A percentile compares a stretch with the other conserved stretches of the same genome.
phyloP scores from a whole-genome alignment of 176 grass and related monocot species.

The Tuctoria greenei region DNA sequence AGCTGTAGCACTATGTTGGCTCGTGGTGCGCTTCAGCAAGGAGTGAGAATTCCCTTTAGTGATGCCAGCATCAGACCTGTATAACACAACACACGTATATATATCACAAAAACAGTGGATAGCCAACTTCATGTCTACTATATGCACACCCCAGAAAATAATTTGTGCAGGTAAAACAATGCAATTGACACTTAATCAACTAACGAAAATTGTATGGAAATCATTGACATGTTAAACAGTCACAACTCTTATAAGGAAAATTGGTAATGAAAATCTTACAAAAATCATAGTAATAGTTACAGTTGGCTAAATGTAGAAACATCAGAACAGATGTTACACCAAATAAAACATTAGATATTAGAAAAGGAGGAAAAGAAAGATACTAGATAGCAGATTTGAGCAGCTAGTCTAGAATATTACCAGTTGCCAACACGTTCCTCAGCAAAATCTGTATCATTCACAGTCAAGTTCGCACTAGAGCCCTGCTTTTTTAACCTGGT shows the following conservation, averaged over 20 bases:
- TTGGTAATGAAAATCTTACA: neutral
- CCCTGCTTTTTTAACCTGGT: constrained; percentile 47
- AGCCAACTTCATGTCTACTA: neutral
- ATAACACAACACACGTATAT: constrained; percentile 15
- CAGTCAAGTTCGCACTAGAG: constrained; percentile 40
- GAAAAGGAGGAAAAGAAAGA: neutral
- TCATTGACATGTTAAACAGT: neutral
- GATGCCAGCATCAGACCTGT: constrained; percentile 48
- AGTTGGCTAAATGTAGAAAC: neutral
- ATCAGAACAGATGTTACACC: constrained; percentile 2
- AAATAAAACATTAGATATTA: constrained; percentile 19
- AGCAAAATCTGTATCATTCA: constrained; percentile 43
- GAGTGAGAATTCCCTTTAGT: constrained; percentile 46
- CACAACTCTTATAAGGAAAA: constrained; percentile 3
- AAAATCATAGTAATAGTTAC: neutral
- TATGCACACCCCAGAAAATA: neutral
- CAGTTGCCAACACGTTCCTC: constrained; percentile 46
- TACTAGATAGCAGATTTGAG: constrained; percentile 1
- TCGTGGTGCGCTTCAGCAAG: constrained; percentile 45
- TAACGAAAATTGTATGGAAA: neutral
- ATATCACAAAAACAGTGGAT: constrained; percentile 25
- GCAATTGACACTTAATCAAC: neutral
- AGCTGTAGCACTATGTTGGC: constrained; percentile 33
- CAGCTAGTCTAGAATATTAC: constrained; percentile 45
- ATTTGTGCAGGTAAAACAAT: constrained; percentile 2